Percentiles rank a stretch among this genome's conserved stretches.
Conservation (phyloP, 176 grass and related monocot species). For the Oryza australiensis region DNA sequence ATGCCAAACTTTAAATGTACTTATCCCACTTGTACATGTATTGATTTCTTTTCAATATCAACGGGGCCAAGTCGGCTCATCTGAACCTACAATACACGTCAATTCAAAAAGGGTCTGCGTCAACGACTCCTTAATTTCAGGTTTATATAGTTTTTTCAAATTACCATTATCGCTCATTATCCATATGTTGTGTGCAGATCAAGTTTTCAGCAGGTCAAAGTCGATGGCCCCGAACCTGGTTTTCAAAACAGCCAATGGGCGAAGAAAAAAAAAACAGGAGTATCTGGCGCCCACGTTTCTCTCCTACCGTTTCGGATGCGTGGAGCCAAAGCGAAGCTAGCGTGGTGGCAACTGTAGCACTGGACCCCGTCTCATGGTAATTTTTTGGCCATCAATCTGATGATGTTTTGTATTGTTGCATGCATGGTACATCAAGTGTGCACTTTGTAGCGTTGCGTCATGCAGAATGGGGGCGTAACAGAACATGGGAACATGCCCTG, state of each 20-base stretch:
- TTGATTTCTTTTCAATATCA: neutral
- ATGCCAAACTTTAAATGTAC: neutral
- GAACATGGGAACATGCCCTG: neutral
- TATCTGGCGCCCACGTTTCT: neutral
- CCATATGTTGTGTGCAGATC: conserved; percentile 28
- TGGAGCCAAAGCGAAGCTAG: conserved; percentile 43
- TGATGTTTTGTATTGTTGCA: neutral
- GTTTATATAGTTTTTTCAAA: conserved; percentile 1
- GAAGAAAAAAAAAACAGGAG: neutral
- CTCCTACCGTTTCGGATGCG: conserved; percentile 42
- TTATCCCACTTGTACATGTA: conserved; percentile 24
- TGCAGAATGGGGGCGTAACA: neutral
- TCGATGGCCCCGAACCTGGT: conserved; percentile 20
- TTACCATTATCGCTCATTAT: conserved; percentile 25
- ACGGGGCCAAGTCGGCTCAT: neutral
- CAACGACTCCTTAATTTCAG: conserved; percentile 13
- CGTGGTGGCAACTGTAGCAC: conserved; percentile 36
- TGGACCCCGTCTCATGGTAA: neutral
- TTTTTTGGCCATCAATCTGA: neutral
- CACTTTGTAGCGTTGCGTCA: neutral
- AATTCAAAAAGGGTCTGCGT: neutral
- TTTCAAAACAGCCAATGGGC: conserved; percentile 9
- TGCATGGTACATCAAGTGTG: neutral
- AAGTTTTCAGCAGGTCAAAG: conserved; percentile 35
- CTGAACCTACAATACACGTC: neutral